Evolutionary conservation across 2,329 filamentous ascomycete species (phyloP), one percentile per base, ranked within the genome.

Genomic region (Microcyclospora tardicrescens): DNA sequence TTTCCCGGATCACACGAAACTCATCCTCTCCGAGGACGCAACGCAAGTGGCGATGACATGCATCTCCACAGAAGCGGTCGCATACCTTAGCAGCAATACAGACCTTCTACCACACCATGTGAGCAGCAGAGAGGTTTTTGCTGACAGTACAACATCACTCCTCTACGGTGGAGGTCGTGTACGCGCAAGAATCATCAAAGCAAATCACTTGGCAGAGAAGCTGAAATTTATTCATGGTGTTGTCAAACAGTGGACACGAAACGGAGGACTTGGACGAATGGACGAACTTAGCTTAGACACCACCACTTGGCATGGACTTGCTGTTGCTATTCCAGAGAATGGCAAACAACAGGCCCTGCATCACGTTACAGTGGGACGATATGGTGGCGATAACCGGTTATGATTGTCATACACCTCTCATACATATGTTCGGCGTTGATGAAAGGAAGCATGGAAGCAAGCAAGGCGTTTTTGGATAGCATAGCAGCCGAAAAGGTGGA

Each of bases 1-100:
- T 62, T 91, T 91, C 59, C 83, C 84, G 2, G 84, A 91, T 50
- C 84, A 91, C 58, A 89, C 84, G 42, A 91, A 91, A 62, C 73
- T 91, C 39, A 79, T 89, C 10, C 64, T 91, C 16, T 83, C 84
- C 41, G 65, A 79, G 1, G 74, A 80, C 24, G 83, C 81, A n/a
- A 75, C 72, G 1, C 81, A 77, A 69, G 80, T 81, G 49, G 80
- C 84, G 55, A 84, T 86, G 55, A 82, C 82, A 64, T 79, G 84
- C 52, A 73, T 87, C 14, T 75, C 81, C 0, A 65, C 75, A n/a
- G 75, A 81, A 42, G 82, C 81, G 1, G 77, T 81, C 2, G 67
- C 74, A 46, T 71, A 76, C 30, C 71, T 89, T 10, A 68, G 73
- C 2, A 61, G 69, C 24, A 76, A 75, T 2, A 78, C 79, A 40